phyloP scores from a whole-genome alignment of 495 filamentous ascomycete genomes.

The Chaetomidium leptoderma region DNA sequence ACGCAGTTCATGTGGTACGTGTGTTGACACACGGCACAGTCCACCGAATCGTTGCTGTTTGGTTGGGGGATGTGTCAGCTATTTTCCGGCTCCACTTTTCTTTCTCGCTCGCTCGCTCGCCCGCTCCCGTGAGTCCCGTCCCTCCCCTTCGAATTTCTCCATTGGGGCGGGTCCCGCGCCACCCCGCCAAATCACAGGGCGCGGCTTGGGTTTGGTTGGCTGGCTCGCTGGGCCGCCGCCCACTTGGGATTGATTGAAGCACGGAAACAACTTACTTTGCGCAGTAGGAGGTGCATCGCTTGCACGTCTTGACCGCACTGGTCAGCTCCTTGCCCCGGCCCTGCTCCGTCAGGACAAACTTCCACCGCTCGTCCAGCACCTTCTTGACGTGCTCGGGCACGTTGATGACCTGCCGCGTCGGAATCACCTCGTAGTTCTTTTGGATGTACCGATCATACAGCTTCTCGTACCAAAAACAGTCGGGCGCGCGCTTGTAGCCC shows the following conservation, averaged over 20 bases:
- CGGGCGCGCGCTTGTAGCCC: slow-evolving; percentile 72
- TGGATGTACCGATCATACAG: slow-evolving; percentile 98
- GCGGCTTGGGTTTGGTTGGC: slow-evolving; percentile 7
- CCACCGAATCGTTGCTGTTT: slow-evolving; percentile 82
- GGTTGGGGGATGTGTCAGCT: slow-evolving; percentile 30
- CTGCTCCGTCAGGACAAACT: slow-evolving; percentile 87
- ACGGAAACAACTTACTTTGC: slow-evolving; percentile 63
- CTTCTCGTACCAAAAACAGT: slow-evolving; percentile 96
- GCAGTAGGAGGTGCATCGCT: slow-evolving; percentile 82
- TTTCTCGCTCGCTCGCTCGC: neutral
- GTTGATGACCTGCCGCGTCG: slow-evolving; percentile 88
- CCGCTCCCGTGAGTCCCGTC: neutral
- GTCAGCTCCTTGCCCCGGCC: slow-evolving; percentile 91
- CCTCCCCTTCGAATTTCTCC: slow-evolving; percentile 1
- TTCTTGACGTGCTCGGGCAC: slow-evolving; percentile 91
- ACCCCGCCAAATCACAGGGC: slow-evolving; percentile 22
- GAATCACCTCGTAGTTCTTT: slow-evolving; percentile 94
- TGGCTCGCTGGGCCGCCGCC: slow-evolving; percentile 10
- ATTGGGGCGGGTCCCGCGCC: slow-evolving; percentile 12
- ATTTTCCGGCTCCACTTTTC: slow-evolving; percentile 16
- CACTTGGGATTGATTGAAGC: slow-evolving; percentile 4
- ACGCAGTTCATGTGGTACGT: slow-evolving; percentile 99
- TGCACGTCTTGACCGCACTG: slow-evolving; percentile 93
- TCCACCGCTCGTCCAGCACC: slow-evolving; percentile 92
- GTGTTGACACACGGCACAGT: slow-evolving; percentile 89